These are phyloP conservation scores for Aspergillus cristatus DNA, from an alignment of 495 filamentous ascomycete genomes.

Conservation along the genomic window DNA sequence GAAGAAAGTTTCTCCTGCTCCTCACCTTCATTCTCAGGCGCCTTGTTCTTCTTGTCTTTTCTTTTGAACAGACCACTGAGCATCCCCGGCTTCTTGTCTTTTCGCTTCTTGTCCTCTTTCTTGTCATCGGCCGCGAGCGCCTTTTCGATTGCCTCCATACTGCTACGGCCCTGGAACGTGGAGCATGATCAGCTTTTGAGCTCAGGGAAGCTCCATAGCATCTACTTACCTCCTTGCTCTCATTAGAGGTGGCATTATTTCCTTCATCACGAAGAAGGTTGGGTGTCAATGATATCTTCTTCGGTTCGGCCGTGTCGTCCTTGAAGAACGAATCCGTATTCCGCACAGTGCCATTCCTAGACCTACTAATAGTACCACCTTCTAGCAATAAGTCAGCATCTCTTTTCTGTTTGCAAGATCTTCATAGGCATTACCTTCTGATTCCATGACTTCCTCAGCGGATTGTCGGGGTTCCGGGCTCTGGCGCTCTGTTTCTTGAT, in stretches of 20 bases:
- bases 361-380: slow-evolving; percentile 54
- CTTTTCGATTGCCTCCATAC: slow-evolving; percentile 47
- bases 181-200: slow-evolving; percentile 44
- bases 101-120: slow-evolving; percentile 77
- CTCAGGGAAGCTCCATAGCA: neutral
- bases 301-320: slow-evolving; percentile 87
- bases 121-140: slow-evolving; percentile 40
- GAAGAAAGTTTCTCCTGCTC: slow-evolving; percentile 50
- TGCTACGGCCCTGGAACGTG: slow-evolving; percentile 25
- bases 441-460: slow-evolving; percentile 59
- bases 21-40: slow-evolving; percentile 59
- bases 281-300: slow-evolving; percentile 95
- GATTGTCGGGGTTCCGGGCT: slow-evolving; percentile 37
- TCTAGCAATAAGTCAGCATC: slow-evolving; percentile 12
- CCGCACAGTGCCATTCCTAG: slow-evolving; percentile 74
- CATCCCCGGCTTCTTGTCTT: slow-evolving; percentile 86
- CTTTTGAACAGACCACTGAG: slow-evolving; percentile 92
- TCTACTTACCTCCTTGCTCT: slow-evolving; percentile 51
- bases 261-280: slow-evolving; percentile 85
- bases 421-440: slow-evolving; percentile 26
- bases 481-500: slow-evolving; percentile 19
- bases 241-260: slow-evolving; percentile 47
- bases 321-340: slow-evolving; percentile 96
- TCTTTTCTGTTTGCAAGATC: slow-evolving; percentile 4
- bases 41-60: slow-evolving; percentile 77